A percentile compares a stretch with the other conserved stretches of the same genome.
Conservation (phyloP, 202 grass and related monocot genomes). For the Setaria viridis region DNA sequence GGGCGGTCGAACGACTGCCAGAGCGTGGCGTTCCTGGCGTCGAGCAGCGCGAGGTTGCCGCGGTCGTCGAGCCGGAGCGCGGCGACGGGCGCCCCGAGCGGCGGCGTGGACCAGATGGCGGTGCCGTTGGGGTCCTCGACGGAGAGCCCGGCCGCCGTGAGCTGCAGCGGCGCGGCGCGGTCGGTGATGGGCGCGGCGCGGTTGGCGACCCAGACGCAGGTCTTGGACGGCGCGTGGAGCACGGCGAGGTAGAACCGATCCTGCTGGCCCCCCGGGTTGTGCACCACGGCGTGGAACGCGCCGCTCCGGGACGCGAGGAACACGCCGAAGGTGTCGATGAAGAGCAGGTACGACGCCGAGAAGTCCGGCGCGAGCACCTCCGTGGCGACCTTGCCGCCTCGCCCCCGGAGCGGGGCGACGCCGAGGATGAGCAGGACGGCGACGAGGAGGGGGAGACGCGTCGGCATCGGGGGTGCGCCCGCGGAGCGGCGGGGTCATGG, state of each 20-base stretch:
- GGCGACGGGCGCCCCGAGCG: conserved; percentile 41
- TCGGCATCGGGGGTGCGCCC: conserved; percentile 31
- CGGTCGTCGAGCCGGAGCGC: conserved; percentile 64
- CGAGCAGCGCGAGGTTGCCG: conserved; percentile 80
- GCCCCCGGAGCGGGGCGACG: background rate
- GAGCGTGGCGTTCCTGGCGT: conserved; percentile 63
- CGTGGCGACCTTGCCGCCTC: conserved; percentile 39
- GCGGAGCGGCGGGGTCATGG: conserved; percentile 31
- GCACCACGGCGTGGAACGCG: conserved; percentile 63
- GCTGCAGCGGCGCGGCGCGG: conserved; percentile 43
- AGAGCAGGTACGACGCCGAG: conserved; percentile 56
- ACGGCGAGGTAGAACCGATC: conserved; percentile 68
- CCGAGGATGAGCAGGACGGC: background rate
- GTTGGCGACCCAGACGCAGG: conserved; percentile 81
- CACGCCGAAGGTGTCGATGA: conserved; percentile 62
- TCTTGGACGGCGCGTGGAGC: conserved; percentile 61
- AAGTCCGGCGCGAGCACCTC: conserved; percentile 71
- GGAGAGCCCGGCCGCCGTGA: conserved; percentile 53
- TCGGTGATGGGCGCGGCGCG: conserved; percentile 64
- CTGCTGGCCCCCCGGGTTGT: conserved; percentile 54
- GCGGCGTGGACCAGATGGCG: conserved; percentile 69
- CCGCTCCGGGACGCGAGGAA: conserved; percentile 69
- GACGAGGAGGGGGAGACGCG: conserved; percentile 28
- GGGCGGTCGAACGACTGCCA: conserved; percentile 91
- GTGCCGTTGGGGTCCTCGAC: conserved; percentile 56